Conservation (phyloP, 2,329 filamentous ascomycete species). For the Verticillium alfalfae region DNA sequence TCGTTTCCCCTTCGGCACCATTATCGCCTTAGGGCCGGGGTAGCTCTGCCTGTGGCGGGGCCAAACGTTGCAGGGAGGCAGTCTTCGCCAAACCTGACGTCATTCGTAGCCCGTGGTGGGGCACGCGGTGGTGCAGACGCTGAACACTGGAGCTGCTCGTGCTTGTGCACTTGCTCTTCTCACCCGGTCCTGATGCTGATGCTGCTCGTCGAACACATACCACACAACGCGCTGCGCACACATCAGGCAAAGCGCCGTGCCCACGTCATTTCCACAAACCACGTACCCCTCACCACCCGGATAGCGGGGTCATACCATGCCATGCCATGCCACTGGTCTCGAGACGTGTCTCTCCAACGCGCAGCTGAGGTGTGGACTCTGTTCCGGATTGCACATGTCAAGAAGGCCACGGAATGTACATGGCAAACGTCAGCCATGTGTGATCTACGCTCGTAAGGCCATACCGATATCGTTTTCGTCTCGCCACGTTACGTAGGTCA, state of each 20-base stretch:
- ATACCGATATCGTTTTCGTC: too few relatives aligned
- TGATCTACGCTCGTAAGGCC: background rate
- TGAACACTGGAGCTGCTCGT: background rate
- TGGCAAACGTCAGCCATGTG: background rate
- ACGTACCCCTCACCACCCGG: background rate
- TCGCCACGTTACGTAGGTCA: too few relatives aligned
- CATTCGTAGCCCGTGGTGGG: too few relatives aligned
- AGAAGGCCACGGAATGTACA: too few relatives aligned
- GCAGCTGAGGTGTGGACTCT: too few relatives aligned
- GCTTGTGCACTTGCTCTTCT: background rate
- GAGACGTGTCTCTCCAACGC: background rate
- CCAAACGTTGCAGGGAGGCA: background rate
- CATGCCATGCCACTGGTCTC: background rate
- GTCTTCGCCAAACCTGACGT: too few relatives aligned
- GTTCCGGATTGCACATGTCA: too few relatives aligned
- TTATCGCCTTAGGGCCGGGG: background rate
- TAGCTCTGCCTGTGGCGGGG: background rate
- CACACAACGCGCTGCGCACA: background rate
- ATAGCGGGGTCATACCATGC: background rate
- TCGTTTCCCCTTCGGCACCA: background rate
- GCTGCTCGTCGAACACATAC: too few relatives aligned
- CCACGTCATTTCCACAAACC: background rate
- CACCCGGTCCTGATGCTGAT: too few relatives aligned
- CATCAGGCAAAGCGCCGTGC: background rate
- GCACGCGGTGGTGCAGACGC: too few relatives aligned